Percentiles rank a stretch among this genome's conserved stretches.
phyloP scores from a whole-genome alignment of 164 flowering plant genomes.

The Vitis amurensis region DNA sequence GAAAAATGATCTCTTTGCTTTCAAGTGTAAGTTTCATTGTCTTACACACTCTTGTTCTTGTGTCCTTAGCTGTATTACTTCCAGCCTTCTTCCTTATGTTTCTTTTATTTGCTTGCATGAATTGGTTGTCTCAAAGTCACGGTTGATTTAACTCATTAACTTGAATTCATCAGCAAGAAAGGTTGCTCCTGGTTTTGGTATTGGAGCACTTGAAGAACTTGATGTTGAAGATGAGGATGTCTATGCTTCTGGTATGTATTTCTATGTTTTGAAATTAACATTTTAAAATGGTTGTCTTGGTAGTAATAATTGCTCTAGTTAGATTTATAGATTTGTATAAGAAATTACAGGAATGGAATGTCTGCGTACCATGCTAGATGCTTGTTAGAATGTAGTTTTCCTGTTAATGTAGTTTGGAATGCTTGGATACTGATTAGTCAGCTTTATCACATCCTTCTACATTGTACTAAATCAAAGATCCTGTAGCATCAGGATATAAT shows the following conservation, averaged over 20 bases:
- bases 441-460: no score
- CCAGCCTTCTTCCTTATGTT: background rate
- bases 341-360: no score
- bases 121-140: slow-evolving; percentile 7
- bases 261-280: background rate
- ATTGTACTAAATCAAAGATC: no score
- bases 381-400: no score
- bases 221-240: slow-evolving; percentile 94
- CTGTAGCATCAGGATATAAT: no score
- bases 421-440: no score
- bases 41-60: background rate
- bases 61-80: background rate
- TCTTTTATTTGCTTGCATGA: background rate
- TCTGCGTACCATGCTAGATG: no score
- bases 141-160: slow-evolving; percentile 18
- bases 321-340: background rate
- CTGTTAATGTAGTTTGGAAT: no score
- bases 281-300: background rate
- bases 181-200: slow-evolving; percentile 92
- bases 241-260: slow-evolving; percentile 64
- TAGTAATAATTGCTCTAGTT: background rate
- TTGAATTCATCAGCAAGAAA: slow-evolving; percentile 66
- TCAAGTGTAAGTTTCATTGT: slow-evolving; percentile 52
- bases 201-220: slow-evolving; percentile 96
- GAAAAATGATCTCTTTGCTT: slow-evolving; percentile 53